Evolutionary conservation across 2,329 filamentous ascomycete species (phyloP).

Genomic region (Emmonsiellopsis sp.): DNA sequence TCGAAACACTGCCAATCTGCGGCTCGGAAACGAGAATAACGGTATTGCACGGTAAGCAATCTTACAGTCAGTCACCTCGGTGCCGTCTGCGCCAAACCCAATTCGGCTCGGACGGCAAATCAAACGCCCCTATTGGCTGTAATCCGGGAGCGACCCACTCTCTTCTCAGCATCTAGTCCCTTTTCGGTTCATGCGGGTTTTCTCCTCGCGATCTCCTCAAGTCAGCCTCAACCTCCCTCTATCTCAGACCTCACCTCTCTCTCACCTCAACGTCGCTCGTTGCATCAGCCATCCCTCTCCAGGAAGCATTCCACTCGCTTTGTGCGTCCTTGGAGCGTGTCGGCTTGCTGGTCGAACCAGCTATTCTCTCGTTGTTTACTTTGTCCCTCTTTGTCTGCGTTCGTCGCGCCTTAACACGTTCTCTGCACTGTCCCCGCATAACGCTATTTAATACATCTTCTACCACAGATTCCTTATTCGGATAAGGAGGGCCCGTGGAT

Average conservation of each 20-base stretch:
- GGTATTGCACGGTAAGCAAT: not conserved
- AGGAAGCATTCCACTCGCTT: constrained; percentile 11
- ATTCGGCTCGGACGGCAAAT: too few relatives aligned
- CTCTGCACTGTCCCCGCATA: constrained; percentile 15
- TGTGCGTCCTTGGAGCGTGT: constrained; percentile 4
- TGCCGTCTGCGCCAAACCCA: not conserved
- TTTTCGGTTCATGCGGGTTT: too few relatives aligned
- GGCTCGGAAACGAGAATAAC: not conserved
- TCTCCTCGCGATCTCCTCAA: too few relatives aligned
- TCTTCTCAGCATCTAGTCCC: too few relatives aligned
- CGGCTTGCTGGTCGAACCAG: constrained; percentile 3
- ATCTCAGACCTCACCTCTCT: too few relatives aligned
- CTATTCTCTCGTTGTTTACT: constrained; percentile 6
- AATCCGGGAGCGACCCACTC: too few relatives aligned
- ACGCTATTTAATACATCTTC: not conserved
- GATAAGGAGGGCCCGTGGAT: too few relatives aligned
- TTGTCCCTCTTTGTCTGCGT: constrained; percentile 3
- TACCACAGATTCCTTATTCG: not conserved
- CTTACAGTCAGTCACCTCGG: not conserved
- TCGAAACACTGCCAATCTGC: not conserved
- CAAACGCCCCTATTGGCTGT: too few relatives aligned
- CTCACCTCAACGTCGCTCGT: too few relatives aligned
- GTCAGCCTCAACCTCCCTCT: too few relatives aligned
- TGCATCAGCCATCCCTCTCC: not conserved
- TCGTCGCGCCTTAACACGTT: not conserved